These are phyloP conservation scores for Oidium heveae DNA, from an alignment of 2,329 filamentous ascomycete species.

Conservation along the genomic window DNA sequence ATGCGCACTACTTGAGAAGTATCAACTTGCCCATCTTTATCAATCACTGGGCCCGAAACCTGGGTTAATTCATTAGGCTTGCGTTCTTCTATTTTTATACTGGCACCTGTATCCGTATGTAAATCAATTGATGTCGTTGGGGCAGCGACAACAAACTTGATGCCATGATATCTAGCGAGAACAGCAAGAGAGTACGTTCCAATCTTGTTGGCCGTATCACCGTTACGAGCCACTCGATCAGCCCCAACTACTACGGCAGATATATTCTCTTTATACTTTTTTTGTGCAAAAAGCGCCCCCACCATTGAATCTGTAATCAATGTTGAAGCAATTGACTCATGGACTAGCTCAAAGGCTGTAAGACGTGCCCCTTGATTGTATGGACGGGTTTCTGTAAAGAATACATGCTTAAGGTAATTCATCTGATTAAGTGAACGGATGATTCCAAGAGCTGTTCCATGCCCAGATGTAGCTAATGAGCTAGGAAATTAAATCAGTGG, in stretches of 20 bases:
- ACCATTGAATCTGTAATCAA: conserved; percentile 95
- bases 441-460: conserved; percentile 84
- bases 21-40: conserved; percentile 36
- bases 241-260: conserved; percentile 80
- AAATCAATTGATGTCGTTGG: conserved; percentile 88
- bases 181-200: conserved; percentile 85
- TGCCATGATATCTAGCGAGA: conserved; percentile 62
- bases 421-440: conserved; percentile 55
- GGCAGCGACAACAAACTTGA: conserved; percentile 88
- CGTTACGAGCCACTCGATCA: conserved; percentile 84
- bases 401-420: conserved; percentile 51
- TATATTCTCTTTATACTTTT: conserved; percentile 39
- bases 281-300: conserved; percentile 47
- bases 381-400: conserved; percentile 87
- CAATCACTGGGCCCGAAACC: conserved; percentile 51
- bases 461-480: conserved; percentile 88
- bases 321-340: conserved; percentile 74
- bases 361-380: conserved; percentile 94
- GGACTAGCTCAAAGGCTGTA: conserved; percentile 89
- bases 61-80: conserved; percentile 60
- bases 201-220: conserved; percentile 96
- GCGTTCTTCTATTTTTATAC: conserved; percentile 80
- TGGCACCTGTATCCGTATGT: conserved; percentile 45
- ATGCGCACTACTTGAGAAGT: conserved; percentile 40
- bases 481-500: conserved; percentile 16